Conservation (phyloP, 768 basidiomycete species). For the Coprinopsis cinerea region DNA sequence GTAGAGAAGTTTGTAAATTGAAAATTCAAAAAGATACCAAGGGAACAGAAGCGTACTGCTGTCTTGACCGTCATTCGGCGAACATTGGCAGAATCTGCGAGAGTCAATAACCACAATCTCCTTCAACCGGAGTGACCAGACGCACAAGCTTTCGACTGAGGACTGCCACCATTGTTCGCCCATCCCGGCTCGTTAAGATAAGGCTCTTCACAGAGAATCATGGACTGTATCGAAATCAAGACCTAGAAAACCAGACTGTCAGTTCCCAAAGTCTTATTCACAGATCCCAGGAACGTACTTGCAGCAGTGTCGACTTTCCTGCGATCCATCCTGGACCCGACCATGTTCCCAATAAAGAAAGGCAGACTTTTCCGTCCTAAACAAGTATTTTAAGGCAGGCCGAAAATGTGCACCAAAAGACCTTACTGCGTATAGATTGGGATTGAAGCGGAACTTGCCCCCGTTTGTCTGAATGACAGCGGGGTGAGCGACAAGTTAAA, state of each 20-base stretch:
- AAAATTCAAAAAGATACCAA: background rate
- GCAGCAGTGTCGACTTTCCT: slow-evolving; percentile 84
- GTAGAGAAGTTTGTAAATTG: background rate
- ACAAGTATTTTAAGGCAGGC: slow-evolving; percentile 6
- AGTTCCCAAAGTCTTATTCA: background rate
- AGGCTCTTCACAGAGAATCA: slow-evolving; percentile 93
- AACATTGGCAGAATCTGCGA: slow-evolving; percentile 82
- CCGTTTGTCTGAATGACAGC: slow-evolving; percentile 60
- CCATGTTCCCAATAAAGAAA: slow-evolving; percentile 92
- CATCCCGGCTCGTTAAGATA: slow-evolving; percentile 92
- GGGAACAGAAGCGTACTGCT: slow-evolving; percentile 48
- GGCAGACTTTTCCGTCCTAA: slow-evolving; percentile 90
- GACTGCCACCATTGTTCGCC: slow-evolving; percentile 66
- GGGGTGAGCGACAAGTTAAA: background rate
- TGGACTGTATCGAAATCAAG: slow-evolving; percentile 91
- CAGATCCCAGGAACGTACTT: slow-evolving; percentile 37
- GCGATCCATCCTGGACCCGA: slow-evolving; percentile 88
- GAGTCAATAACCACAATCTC: too few relatives aligned
- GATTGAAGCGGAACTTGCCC: slow-evolving; percentile 88
- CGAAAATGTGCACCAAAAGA: slow-evolving; percentile 16
- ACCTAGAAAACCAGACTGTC: slow-evolving; percentile 55
- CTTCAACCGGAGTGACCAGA: too few relatives aligned
- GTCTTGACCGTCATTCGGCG: slow-evolving; percentile 89
- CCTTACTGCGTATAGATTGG: slow-evolving; percentile 82
- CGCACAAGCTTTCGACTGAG: slow-evolving; percentile 77